phyloP scores from a whole-genome alignment of 371 early-diverging fungal species.

The Syncephalastrum monosporum region DNA sequence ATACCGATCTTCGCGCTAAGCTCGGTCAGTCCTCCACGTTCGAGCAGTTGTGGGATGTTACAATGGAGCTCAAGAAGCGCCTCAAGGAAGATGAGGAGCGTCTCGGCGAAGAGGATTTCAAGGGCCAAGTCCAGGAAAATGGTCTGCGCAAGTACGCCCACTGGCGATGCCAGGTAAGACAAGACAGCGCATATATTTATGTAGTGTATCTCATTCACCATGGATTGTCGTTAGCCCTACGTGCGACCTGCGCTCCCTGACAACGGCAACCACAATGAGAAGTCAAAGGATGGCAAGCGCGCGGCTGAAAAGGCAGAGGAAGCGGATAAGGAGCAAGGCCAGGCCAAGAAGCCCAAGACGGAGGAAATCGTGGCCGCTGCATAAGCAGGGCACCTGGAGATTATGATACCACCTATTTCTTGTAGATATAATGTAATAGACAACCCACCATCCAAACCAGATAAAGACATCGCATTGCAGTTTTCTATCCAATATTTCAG shows the following conservation, averaged over 20 bases:
- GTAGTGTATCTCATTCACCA: no score
- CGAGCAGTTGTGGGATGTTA: slow-evolving; percentile 62
- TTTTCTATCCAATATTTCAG: no score
- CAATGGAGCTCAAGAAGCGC: slow-evolving; percentile 59
- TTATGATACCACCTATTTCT: no score
- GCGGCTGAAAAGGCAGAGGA: slow-evolving; percentile 1
- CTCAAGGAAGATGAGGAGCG: slow-evolving; percentile 48
- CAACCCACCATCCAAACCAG: no score
- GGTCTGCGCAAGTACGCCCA: slow-evolving; percentile 70
- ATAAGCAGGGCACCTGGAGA: no score
- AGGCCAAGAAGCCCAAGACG: slow-evolving; percentile 10
- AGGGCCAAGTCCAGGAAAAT: slow-evolving; percentile 48
- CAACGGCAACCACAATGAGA: slow-evolving; percentile 17
- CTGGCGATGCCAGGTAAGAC: slow-evolving; percentile 57
- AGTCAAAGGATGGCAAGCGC: slow-evolving; percentile 11
- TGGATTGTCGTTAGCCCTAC: slow-evolving; percentile 59
- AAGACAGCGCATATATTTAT: not conserved
- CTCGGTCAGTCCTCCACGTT: slow-evolving; percentile 63
- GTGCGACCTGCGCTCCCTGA: slow-evolving; percentile 59
- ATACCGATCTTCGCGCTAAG: slow-evolving; percentile 75
- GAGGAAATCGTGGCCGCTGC: slow-evolving; percentile 1
- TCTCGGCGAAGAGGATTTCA: slow-evolving; percentile 31
- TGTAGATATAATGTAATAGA: no score
- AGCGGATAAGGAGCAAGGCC: slow-evolving; percentile 2
- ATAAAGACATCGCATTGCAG: no score